phyloP scores from a whole-genome alignment of 176 grass and related monocot species.

The Raddia distichophylla region DNA sequence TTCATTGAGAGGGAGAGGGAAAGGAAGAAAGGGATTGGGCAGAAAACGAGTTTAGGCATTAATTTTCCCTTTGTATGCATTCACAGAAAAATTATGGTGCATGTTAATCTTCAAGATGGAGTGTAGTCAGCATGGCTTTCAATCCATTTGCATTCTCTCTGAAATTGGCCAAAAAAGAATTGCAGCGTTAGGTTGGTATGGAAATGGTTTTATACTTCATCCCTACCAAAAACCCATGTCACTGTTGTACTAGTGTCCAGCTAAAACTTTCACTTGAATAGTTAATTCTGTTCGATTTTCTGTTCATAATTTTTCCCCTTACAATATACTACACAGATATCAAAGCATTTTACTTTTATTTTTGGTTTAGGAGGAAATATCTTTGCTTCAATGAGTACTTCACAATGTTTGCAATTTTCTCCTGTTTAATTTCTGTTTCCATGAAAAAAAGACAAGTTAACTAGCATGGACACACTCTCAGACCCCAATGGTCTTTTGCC shows the following conservation, averaged over 20 bases:
- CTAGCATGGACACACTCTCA: neutral
- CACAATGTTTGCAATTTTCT: neutral
- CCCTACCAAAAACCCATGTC: neutral
- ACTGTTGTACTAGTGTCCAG: neutral
- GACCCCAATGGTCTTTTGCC: neutral
- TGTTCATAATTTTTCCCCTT: neutral
- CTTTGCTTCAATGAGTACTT: neutral
- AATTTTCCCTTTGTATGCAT: constrained; percentile 17
- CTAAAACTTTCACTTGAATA: neutral
- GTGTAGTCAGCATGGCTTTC: neutral
- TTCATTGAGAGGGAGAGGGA: constrained; percentile 12
- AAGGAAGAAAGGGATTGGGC: constrained; percentile 25
- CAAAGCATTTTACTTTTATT: neutral
- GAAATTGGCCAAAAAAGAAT: neutral
- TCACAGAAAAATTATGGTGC: neutral
- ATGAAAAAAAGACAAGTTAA: neutral
- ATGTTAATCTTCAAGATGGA: constrained; percentile 18
- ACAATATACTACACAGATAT: neutral
- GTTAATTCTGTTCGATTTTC: neutral
- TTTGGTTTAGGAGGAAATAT: neutral
- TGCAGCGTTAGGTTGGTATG: neutral
- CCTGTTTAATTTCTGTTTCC: neutral
- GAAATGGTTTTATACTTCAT: neutral
- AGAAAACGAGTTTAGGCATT: constrained; percentile 50
- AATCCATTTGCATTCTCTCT: neutral